A percentile compares a stretch with the other conserved stretches of the same genome.
Evolutionary conservation across 306 rosid species (phyloP).

Genomic region (Purshia tridentata): DNA sequence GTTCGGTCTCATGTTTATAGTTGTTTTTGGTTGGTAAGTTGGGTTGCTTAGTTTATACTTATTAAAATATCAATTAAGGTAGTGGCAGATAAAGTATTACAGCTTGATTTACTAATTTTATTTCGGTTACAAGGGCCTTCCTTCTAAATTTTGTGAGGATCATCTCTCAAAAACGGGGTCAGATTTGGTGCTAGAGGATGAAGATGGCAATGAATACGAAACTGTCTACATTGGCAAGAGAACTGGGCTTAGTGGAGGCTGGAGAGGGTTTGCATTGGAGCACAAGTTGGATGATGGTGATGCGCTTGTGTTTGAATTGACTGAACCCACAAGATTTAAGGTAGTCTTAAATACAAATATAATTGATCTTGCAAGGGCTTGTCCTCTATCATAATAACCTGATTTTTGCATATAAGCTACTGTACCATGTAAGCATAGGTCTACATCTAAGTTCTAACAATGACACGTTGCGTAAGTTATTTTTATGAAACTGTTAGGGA

Average conservation of each 20-base stretch:
- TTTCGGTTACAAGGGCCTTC: conserved; percentile 52
- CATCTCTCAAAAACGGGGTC: conserved; percentile 48
- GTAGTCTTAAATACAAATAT: conserved; percentile 22
- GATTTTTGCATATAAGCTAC: background rate
- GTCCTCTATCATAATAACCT: background rate
- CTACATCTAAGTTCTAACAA: background rate
- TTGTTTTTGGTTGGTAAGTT: conserved; percentile 88
- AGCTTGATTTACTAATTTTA: conserved; percentile 7
- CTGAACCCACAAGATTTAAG: conserved; percentile 58
- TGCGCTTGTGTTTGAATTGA: conserved; percentile 70
- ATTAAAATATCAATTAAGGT: background rate
- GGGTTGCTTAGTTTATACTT: background rate
- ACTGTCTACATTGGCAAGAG: conserved; percentile 53
- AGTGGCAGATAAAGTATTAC: background rate
- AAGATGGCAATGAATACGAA: conserved; percentile 52
- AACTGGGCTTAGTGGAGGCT: conserved; percentile 73
- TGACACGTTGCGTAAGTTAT: background rate
- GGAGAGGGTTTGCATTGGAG: conserved; percentile 82
- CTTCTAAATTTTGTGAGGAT: conserved; percentile 54
- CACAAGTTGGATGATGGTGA: conserved; percentile 81
- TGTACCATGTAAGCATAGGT: background rate
- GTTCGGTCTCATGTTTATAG: conserved; percentile 86
- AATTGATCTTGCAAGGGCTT: too few relatives aligned
- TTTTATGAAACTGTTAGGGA: background rate
- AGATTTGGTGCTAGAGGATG: conserved; percentile 58